A percentile compares a stretch with the other conserved stretches of the same genome.
Conservation (phyloP, 176 grass and related monocot genomes). For the Zea luxurians region DNA sequence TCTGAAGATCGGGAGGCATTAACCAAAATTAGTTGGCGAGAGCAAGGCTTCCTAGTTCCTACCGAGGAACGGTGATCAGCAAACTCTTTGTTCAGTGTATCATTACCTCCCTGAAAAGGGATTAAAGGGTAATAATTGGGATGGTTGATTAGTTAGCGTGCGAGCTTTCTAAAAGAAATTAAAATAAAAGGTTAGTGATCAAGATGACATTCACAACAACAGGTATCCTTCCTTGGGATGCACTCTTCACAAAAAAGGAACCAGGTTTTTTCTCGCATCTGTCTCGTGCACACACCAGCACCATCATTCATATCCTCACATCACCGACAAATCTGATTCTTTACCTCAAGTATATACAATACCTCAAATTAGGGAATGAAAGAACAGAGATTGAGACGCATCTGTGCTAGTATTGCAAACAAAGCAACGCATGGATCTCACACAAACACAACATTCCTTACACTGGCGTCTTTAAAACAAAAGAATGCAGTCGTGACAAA, state of each 20-base stretch:
- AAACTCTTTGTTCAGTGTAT: neutral
- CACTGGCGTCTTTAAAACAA: neutral
- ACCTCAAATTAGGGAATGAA: neutral
- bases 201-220: slow-evolving; percentile 11
- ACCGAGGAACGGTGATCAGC: neutral
- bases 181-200: slow-evolving; percentile 11
- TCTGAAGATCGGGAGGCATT: neutral
- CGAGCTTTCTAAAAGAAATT: neutral
- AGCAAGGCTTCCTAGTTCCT: neutral
- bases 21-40: neutral
- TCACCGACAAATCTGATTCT: neutral
- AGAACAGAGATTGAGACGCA: neutral
- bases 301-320: slow-evolving; percentile 19
- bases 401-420: neutral
- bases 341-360: neutral
- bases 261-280: neutral
- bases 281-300: neutral
- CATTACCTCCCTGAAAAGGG: slow-evolving; percentile 3
- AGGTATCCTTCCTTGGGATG: slow-evolving; percentile 21
- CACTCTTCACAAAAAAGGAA: slow-evolving; percentile 11
- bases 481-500: neutral
- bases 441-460: neutral
- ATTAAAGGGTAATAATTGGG: slow-evolving; percentile 3
- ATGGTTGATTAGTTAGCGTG: slow-evolving; percentile 14
- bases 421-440: neutral